Evolutionary conservation across 1,284 basidiomycete species (phyloP).

Genomic region (Cyathus olla): DNA sequence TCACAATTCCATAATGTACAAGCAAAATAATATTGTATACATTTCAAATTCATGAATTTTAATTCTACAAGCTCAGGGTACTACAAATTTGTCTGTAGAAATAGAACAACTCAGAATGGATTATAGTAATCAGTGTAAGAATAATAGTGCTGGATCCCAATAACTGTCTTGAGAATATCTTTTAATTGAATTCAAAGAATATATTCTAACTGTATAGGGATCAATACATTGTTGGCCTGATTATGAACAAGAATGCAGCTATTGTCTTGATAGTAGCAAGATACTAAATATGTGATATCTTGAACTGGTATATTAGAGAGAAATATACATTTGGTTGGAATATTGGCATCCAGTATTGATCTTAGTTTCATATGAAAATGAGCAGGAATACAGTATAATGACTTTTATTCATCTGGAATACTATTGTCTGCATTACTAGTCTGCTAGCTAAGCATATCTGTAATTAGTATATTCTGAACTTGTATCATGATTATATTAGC

Average conservation of each 20-base stretch:
- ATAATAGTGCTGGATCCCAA: neutral
- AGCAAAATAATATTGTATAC: neutral
- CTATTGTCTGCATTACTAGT: neutral
- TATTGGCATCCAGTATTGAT: neutral
- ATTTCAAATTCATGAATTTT: neutral
- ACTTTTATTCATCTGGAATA: neutral
- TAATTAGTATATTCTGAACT: neutral
- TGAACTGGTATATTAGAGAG: neutral
- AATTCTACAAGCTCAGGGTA: neutral
- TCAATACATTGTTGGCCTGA: neutral
- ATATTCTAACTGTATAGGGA: too few relatives aligned
- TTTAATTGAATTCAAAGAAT: neutral
- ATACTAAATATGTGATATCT: neutral
- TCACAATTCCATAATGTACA: neutral
- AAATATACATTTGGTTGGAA: neutral
- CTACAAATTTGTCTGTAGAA: neutral
- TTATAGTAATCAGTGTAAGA: neutral
- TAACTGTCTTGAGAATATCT: neutral
- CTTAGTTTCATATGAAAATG: neutral
- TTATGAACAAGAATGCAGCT: neutral
- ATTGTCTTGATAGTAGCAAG: neutral
- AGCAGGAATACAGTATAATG: neutral
- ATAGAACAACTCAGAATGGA: neutral
- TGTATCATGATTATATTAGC: neutral
- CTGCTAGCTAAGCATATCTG: constrained; percentile 1